Evolutionary conservation across 1,284 basidiomycete species (phyloP).

Genomic region (Malassezia japonica): DNA sequence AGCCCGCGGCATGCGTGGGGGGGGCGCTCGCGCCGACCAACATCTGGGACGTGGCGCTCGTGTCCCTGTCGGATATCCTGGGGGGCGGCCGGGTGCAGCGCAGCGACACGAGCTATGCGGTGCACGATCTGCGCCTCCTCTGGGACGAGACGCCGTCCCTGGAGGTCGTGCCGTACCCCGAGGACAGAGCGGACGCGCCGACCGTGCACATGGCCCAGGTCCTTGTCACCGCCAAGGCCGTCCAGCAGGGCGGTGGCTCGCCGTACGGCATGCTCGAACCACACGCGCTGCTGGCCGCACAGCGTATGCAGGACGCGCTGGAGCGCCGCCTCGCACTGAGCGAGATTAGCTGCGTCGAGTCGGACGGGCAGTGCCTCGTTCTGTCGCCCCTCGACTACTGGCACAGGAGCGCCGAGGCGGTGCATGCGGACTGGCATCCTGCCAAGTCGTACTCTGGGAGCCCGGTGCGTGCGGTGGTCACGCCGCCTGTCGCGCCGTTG

Average conservation of each 20-base stretch:
- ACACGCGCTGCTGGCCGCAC: constrained; percentile 32
- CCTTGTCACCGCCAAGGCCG: constrained; percentile 41
- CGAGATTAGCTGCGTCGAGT: neutral
- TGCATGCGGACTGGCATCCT: constrained; percentile 24
- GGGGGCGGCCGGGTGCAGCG: neutral
- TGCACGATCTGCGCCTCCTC: constrained; percentile 41
- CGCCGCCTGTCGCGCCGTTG: constrained; percentile 21
- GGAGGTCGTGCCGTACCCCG: constrained; percentile 7
- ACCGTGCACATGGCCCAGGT: constrained; percentile 37
- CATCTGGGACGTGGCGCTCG: constrained; percentile 12
- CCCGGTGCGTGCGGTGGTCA: constrained; percentile 10
- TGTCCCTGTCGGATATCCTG: constrained; percentile 9
- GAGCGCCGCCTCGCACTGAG: constrained; percentile 12
- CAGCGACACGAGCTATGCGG: constrained; percentile 5
- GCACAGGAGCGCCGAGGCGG: constrained; percentile 16
- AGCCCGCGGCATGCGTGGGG: neutral
- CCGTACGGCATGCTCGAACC: constrained; percentile 34
- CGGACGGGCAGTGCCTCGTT: constrained; percentile 22
- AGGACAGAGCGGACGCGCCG: neutral
- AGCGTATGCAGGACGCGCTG: constrained; percentile 30
- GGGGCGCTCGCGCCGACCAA: constrained; percentile 11
- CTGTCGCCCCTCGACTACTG: constrained; percentile 42
- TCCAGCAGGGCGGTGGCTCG: constrained; percentile 31
- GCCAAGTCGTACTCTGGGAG: constrained; percentile 20
- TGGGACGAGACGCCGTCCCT: constrained; percentile 38